A percentile compares a stretch with the other conserved stretches of the same genome.
These are phyloP conservation scores for Brasenia schreberi DNA, from an alignment of 164 flowering plant species.

Conservation along the genomic window DNA sequence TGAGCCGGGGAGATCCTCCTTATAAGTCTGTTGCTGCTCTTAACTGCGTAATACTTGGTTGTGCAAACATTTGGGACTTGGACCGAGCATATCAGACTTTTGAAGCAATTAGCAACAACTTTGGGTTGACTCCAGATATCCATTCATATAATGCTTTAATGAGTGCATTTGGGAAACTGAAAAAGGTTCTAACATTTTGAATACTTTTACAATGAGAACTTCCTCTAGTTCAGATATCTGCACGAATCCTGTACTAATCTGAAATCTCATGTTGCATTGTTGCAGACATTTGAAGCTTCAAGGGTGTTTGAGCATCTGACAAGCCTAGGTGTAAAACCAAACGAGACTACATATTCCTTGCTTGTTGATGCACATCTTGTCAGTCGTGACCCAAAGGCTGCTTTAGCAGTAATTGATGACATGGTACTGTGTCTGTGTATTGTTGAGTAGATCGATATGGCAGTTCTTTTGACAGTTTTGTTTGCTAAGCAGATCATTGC, in stretches of 20 bases:
- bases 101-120: constrained; percentile 50
- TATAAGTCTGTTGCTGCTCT: constrained; percentile 94
- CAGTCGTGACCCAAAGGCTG: constrained; percentile 67
- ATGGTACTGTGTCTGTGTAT: constrained; percentile 36
- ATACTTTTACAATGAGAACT: too few species aligned
- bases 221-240: too few species aligned
- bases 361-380: constrained; percentile 86
- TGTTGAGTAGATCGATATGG: neutral
- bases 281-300: constrained; percentile 81
- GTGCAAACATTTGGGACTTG: constrained; percentile 94
- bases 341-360: constrained; percentile 62
- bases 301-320: constrained; percentile 70
- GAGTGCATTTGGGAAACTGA: constrained; percentile 79
- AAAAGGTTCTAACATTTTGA: constrained; percentile 38
- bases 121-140: constrained; percentile 67
- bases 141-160: constrained; percentile 92
- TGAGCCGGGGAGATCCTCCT: constrained; percentile 73
- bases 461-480: neutral
- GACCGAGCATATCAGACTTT: constrained; percentile 95
- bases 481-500: constrained; percentile 43
- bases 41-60: constrained; percentile 81
- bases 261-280: neutral
- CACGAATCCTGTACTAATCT: neutral
- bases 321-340: constrained; percentile 69
- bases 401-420: constrained; percentile 51